Percentiles rank a stretch among this genome's conserved stretches.
These are phyloP conservation scores for Penicillium flavigenum DNA, from an alignment of 495 filamentous ascomycete species.

Conservation along the genomic window DNA sequence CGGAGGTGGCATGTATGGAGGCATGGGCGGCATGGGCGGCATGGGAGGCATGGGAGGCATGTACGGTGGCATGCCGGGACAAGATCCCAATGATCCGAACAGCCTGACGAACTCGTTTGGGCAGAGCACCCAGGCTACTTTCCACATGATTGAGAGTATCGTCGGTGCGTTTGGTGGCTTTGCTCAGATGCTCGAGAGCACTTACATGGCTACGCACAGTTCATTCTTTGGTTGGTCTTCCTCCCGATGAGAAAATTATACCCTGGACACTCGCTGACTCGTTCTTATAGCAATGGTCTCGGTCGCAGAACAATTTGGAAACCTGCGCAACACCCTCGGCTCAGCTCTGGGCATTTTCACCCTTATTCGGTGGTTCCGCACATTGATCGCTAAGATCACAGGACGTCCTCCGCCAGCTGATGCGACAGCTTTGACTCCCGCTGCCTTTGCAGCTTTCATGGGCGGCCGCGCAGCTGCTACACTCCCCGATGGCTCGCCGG, in stretches of 20 bases:
- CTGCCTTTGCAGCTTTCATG: slow-evolving; percentile 86
- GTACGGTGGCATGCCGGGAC: slow-evolving; percentile 52
- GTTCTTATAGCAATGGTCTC: slow-evolving; percentile 83
- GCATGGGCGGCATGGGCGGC: slow-evolving; percentile 29
- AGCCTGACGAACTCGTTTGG: slow-evolving; percentile 88
- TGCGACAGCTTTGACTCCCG: slow-evolving; percentile 79
- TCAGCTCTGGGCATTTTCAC: slow-evolving; percentile 95
- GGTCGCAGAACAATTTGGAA: slow-evolving; percentile 95
- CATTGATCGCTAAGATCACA: slow-evolving; percentile 88
- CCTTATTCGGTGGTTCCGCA: slow-evolving; percentile 88
- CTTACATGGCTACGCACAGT: slow-evolving; percentile 99
- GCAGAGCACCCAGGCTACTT: slow-evolving; percentile 93
- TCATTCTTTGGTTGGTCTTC: slow-evolving; percentile 80
- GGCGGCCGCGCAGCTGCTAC: slow-evolving; percentile 41
- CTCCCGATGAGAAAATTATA: background rate
- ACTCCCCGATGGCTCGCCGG: slow-evolving; percentile 56
- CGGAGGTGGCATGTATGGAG: slow-evolving; percentile 59
- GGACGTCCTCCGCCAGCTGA: slow-evolving; percentile 86
- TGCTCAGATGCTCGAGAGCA: slow-evolving; percentile 99
- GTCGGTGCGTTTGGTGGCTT: slow-evolving; percentile 97
- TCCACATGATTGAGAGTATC: slow-evolving; percentile 97
- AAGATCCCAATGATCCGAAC: slow-evolving; percentile 86
- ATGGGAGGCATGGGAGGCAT: slow-evolving; percentile 64
- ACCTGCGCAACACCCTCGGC: slow-evolving; percentile 89
- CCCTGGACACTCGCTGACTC: slow-evolving; percentile 14